Percentiles rank a stretch among this genome's conserved stretches.
These are phyloP conservation scores for Cladobotryum protrusum DNA, from an alignment of 2,329 filamentous ascomycete species.

Conservation along the genomic window DNA sequence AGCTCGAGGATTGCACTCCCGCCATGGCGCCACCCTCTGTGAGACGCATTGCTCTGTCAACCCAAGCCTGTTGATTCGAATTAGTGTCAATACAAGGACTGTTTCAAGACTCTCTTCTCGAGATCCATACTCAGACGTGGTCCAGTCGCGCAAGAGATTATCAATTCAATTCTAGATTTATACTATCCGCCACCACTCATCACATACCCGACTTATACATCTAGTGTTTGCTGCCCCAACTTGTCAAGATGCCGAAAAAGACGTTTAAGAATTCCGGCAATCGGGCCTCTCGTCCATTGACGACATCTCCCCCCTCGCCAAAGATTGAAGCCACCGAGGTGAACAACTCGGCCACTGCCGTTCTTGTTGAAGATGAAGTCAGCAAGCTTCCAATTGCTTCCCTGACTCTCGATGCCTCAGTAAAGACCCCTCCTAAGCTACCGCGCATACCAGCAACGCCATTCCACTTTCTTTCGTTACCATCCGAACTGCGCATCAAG, in stretches of 20 bases:
- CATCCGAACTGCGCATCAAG: constrained; percentile 62
- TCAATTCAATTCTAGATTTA: no score
- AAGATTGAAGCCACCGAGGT: constrained; percentile 1
- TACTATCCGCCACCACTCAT: no score
- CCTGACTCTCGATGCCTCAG: constrained; percentile 36
- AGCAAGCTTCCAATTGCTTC: constrained; percentile 36
- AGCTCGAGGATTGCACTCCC: constrained; percentile 31
- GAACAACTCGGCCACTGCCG: constrained; percentile 1
- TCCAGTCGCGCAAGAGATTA: no score
- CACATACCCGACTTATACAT: no score
- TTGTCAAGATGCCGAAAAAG: constrained; percentile 17
- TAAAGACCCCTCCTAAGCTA: constrained; percentile 24
- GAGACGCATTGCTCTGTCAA: constrained; percentile 24
- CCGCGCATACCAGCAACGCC: constrained; percentile 32
- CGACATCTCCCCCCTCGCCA: constrained; percentile 15
- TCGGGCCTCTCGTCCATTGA: constrained; percentile 13
- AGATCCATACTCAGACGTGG: no score
- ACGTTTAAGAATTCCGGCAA: constrained; percentile 17
- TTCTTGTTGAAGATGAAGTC: constrained; percentile 37
- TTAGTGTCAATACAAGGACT: no score
- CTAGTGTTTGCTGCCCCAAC: no score
- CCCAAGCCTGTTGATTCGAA: background rate
- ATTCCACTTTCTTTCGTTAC: constrained; percentile 62
- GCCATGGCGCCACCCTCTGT: constrained; percentile 53
- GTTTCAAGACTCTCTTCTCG: background rate